Percentiles rank a stretch among this genome's conserved stretches.
phyloP scores from a whole-genome alignment of 108 stramenopile species.

The Epipyxis sp. region DNA sequence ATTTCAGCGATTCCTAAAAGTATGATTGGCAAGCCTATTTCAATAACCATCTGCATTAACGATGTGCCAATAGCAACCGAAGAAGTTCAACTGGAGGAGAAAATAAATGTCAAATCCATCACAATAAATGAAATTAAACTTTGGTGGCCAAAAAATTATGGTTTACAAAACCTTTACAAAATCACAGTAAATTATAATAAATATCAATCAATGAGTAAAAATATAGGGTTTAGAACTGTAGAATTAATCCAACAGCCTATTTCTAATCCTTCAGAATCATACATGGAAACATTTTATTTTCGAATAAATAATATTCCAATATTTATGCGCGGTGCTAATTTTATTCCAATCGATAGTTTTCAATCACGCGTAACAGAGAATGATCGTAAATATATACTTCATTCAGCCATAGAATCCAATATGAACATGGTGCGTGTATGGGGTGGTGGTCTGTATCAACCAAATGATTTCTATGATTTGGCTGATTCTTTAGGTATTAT shows the following conservation, averaged over 20 bases:
- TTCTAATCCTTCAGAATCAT: background rate
- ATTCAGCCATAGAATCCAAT: constrained; percentile 35
- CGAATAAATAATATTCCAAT: constrained; percentile 33
- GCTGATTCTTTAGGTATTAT: constrained; percentile 37
- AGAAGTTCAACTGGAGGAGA: too few species aligned
- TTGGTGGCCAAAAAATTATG: constrained; percentile 38
- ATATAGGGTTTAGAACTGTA: constrained; percentile 30
- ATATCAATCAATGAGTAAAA: background rate
- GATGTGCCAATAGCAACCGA: too few species aligned
- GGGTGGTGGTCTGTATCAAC: constrained; percentile 25
- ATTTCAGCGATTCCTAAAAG: background rate
- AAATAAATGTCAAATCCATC: too few species aligned
- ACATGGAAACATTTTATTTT: constrained; percentile 35
- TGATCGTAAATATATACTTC: constrained; percentile 27
- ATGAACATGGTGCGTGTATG: constrained; percentile 47
- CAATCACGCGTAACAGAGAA: background rate
- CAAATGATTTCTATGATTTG: constrained; percentile 26
- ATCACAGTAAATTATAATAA: constrained; percentile 7
- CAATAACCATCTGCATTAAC: background rate
- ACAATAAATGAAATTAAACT: background rate
- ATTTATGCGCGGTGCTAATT: constrained; percentile 37
- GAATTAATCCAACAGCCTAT: constrained; percentile 25
- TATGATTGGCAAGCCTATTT: background rate
- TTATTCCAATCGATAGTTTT: constrained; percentile 36
- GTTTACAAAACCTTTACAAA: constrained; percentile 25